Percentiles rank a stretch among this genome's conserved stretches.
Evolutionary conservation across 345 rosid genomes (phyloP).

Genomic region (Linum tenue): DNA sequence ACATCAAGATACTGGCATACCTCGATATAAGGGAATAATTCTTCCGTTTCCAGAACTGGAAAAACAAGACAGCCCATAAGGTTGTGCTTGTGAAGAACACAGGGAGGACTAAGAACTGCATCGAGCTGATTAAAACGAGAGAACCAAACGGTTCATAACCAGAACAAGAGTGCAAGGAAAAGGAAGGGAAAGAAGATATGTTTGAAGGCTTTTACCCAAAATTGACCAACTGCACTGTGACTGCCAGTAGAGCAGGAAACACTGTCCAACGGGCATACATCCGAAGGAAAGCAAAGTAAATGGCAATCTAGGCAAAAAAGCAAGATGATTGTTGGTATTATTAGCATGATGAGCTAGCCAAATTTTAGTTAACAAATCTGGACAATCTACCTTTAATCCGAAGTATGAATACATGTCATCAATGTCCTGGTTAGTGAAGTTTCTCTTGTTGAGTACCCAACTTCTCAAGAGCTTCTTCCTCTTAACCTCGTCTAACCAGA

Average conservation of each 20-base stretch:
- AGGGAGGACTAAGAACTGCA: slow-evolving; percentile 71
- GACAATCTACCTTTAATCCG: slow-evolving; percentile 59
- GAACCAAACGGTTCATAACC: neutral
- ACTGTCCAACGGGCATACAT: slow-evolving; percentile 79
- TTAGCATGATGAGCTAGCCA: neutral
- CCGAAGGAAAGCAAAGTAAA: slow-evolving; percentile 82
- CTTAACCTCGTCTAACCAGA: slow-evolving; percentile 51
- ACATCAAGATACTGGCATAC: slow-evolving; percentile 18
- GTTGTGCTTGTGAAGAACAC: slow-evolving; percentile 54
- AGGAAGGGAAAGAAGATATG: neutral
- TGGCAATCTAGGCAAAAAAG: slow-evolving; percentile 47
- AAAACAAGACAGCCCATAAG: slow-evolving; percentile 81
- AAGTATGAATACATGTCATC: slow-evolving; percentile 82
- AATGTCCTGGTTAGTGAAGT: slow-evolving; percentile 63
- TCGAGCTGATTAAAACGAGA: slow-evolving; percentile 35
- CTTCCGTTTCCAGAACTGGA: slow-evolving; percentile 96
- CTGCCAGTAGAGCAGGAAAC: slow-evolving; percentile 68
- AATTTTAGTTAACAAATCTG: neutral
- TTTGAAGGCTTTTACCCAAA: slow-evolving; percentile 43
- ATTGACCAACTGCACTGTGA: slow-evolving; percentile 55
- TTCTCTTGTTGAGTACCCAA: slow-evolving; percentile 78
- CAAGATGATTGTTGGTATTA: slow-evolving; percentile 1
- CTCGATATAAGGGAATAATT: slow-evolving; percentile 69
- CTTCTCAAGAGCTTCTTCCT: slow-evolving; percentile 60
- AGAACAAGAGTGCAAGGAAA: slow-evolving; percentile 7